Evolutionary conservation across 1,284 basidiomycete genomes (phyloP).

Genomic region (Cutaneotrichosporon dermatis): DNA sequence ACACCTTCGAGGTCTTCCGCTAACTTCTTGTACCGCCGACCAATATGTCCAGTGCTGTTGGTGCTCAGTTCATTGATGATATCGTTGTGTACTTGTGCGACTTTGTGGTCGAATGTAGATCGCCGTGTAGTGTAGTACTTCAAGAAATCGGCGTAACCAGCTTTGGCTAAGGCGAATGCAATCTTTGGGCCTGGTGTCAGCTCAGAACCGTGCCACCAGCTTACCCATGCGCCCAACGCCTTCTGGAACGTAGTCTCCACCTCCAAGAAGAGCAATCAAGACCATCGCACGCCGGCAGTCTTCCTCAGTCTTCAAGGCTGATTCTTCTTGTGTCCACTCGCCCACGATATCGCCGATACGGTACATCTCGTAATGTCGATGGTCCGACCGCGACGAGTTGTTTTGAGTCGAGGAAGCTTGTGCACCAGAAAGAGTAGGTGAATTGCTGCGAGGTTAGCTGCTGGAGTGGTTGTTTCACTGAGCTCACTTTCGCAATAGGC

Average conservation of each 20-base stretch:
- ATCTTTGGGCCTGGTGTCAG: constrained; percentile 42
- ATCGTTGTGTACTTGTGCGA: constrained; percentile 58
- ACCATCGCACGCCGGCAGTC: constrained; percentile 70
- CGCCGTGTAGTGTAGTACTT: constrained; percentile 55
- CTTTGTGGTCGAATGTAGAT: constrained; percentile 23
- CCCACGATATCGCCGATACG: constrained; percentile 53
- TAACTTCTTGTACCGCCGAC: constrained; percentile 56
- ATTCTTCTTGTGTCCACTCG: constrained; percentile 24
- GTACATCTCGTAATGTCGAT: constrained; percentile 68
- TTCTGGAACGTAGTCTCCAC: constrained; percentile 80
- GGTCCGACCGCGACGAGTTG: constrained; percentile 43
- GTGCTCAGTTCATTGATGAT: constrained; percentile 66
- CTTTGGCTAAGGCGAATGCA: constrained; percentile 50
- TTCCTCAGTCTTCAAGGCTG: constrained; percentile 34
- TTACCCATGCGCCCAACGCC: constrained; percentile 39
- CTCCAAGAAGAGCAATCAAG: constrained; percentile 76
- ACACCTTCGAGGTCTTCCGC: constrained; percentile 52
- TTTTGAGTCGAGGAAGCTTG: constrained; percentile 14
- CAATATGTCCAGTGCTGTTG: constrained; percentile 60
- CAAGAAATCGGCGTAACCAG: constrained; percentile 55
- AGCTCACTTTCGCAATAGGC: constrained; percentile 69
- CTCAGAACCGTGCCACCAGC: background rate
- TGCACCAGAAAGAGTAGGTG: constrained; percentile 62
- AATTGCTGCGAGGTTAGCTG: constrained; percentile 56
- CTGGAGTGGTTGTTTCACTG: background rate